phyloP scores from a whole-genome alignment of 2,329 filamentous ascomycete genomes.

The Thelonectria rubi region DNA sequence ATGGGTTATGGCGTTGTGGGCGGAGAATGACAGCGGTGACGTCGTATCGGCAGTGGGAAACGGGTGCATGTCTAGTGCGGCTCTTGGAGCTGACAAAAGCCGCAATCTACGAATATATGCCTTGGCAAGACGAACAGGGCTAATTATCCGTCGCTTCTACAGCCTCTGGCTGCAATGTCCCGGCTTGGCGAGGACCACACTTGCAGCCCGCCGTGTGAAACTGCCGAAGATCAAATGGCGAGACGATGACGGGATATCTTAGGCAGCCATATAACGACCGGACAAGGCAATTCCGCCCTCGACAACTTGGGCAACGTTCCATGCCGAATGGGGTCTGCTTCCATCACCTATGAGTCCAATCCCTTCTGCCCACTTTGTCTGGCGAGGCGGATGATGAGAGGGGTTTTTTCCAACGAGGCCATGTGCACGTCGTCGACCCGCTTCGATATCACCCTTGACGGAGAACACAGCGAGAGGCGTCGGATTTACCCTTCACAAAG shows the following conservation, averaged over 20 bases:
- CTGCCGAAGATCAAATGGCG: background rate
- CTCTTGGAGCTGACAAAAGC: slow-evolving; percentile 20
- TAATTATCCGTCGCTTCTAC: background rate
- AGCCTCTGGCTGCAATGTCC: background rate
- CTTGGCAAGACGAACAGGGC: background rate
- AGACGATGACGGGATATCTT: background rate
- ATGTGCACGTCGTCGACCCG: too few species aligned
- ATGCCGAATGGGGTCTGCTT: background rate
- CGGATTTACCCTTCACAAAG: too few species aligned
- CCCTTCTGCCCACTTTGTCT: background rate
- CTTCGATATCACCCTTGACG: too few species aligned
- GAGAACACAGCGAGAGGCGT: too few species aligned
- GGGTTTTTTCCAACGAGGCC: background rate
- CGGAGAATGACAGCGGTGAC: slow-evolving; percentile 1
- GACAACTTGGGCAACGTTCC: background rate
- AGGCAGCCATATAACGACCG: background rate
- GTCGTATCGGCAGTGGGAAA: slow-evolving; percentile 18
- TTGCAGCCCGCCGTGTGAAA: background rate
- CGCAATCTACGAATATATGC: background rate
- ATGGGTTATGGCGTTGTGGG: background rate
- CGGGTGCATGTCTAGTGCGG: slow-evolving; percentile 15
- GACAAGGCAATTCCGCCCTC: background rate
- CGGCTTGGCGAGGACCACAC: background rate
- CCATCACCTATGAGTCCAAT: background rate
- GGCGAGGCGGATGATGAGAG: slow-evolving; percentile 40